A percentile compares a stretch with the other conserved stretches of the same genome.
Evolutionary conservation across 768 basidiomycete species (phyloP).

Genomic region (Trametes villosa): DNA sequence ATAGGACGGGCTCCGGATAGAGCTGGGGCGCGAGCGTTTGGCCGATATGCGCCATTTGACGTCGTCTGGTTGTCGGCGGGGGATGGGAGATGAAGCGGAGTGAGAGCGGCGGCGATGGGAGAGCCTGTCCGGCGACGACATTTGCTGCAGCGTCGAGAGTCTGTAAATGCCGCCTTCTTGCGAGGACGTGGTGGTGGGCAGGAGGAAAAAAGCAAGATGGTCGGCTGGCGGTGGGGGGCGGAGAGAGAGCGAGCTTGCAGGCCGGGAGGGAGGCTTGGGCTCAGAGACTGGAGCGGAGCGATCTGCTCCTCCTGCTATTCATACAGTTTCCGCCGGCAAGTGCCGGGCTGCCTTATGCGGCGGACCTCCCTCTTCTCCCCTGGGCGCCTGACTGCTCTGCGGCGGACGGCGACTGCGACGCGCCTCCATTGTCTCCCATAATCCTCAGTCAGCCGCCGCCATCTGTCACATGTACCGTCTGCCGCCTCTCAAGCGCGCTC

Average conservation of each 20-base stretch:
- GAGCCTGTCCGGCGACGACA: conserved; percentile 42
- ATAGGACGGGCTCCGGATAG: conserved; percentile 39
- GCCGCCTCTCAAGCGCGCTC: not conserved
- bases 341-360: conserved; percentile 12
- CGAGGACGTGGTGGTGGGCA: conserved; percentile 1
- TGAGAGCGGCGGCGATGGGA: conserved; percentile 57
- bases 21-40: conserved; percentile 55
- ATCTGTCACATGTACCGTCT: not conserved
- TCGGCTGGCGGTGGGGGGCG: not conserved
- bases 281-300: conserved; percentile 7
- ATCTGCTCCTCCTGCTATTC: conserved; percentile 16
- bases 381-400: conserved; percentile 1
- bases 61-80: conserved; percentile 42
- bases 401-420: not conserved
- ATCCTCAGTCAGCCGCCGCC: not conserved
- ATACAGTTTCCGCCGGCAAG: conserved; percentile 15
- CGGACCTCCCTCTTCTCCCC: not conserved
- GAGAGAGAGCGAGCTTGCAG: conserved; percentile 2
- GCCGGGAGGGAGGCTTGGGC: not conserved
- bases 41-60: conserved; percentile 48
- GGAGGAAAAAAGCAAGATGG: not conserved
- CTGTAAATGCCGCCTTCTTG: too few relatives aligned
- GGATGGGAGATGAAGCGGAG: conserved; percentile 47
- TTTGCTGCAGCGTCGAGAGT: conserved; percentile 18
- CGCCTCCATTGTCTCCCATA: not conserved